A percentile compares a stretch with the other conserved stretches of the same genome.
Evolutionary conservation across 371 early-diverging fungal species (phyloP).

Genomic region (Saksenaea oblongispora): DNA sequence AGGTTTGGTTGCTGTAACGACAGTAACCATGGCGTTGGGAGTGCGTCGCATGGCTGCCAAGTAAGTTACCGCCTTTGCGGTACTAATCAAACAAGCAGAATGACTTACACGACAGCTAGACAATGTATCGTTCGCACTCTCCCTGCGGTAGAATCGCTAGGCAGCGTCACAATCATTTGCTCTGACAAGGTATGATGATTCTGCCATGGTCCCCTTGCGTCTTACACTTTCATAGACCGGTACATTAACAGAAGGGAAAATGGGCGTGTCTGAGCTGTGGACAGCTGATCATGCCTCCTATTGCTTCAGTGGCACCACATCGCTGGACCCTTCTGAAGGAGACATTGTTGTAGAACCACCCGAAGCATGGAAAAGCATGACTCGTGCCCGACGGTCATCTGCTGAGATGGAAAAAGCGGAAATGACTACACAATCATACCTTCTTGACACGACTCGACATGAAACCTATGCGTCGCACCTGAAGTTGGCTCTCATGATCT

Average conservation of each 20-base stretch:
- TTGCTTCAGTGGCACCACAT: constrained; percentile 66
- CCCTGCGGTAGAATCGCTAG: constrained; percentile 89
- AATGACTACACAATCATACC: constrained; percentile 29
- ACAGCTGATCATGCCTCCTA: constrained; percentile 68
- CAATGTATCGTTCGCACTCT: constrained; percentile 82
- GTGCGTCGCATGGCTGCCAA: constrained; percentile 87
- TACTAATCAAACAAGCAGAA: not conserved
- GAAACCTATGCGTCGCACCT: constrained; percentile 31
- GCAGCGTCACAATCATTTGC: constrained; percentile 92
- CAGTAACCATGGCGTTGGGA: constrained; percentile 93
- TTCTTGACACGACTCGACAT: constrained; percentile 35
- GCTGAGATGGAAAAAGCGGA: constrained; percentile 6
- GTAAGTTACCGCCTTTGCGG: constrained; percentile 38
- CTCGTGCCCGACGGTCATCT: constrained; percentile 28
- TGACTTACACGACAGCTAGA: constrained; percentile 16
- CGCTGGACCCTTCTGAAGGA: constrained; percentile 67
- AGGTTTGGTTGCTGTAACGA: constrained; percentile 92
- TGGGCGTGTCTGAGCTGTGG: constrained; percentile 76
- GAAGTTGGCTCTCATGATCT: constrained; percentile 36
- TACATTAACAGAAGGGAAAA: constrained; percentile 93
- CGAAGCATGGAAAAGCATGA: constrained; percentile 41
- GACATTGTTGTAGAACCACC: constrained; percentile 45
- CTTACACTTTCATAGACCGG: constrained; percentile 81
- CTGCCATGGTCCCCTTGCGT: constrained; percentile 34
- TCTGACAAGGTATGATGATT: constrained; percentile 93